A percentile compares a stretch with the other conserved stretches of the same genome.
Conservation (phyloP, 202 grass and related monocot genomes). For the Brachypodium distachyon region DNA sequence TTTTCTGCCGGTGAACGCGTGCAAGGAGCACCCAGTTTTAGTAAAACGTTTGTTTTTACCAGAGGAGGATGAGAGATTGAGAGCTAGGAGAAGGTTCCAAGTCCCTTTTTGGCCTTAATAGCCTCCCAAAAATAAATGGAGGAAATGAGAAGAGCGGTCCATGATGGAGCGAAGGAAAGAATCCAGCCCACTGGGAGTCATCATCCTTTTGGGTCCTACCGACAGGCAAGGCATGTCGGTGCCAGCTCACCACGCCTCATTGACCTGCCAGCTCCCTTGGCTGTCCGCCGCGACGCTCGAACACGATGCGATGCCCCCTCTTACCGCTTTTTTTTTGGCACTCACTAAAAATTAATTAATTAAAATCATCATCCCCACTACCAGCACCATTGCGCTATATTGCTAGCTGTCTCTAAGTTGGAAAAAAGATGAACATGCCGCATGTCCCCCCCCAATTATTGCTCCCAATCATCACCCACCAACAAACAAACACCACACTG, state of each 20-base stretch:
- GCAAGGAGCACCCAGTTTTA: too few species aligned
- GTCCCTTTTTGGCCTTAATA: not conserved
- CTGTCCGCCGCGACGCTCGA: too few species aligned
- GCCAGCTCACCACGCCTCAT: not conserved
- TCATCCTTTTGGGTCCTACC: not conserved
- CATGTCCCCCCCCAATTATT: conserved; percentile 16
- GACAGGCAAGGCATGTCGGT: conserved; percentile 9
- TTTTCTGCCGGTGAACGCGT: too few species aligned
- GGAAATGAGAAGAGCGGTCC: not conserved
- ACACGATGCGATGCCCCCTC: not conserved
- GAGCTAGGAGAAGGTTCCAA: conserved; percentile 13
- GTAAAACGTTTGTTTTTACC: too few species aligned
- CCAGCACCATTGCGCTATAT: too few species aligned
- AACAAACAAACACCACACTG: too few species aligned
- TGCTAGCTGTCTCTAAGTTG: too few species aligned
- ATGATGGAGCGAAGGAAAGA: not conserved
- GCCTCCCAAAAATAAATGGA: not conserved
- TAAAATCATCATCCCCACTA: too few species aligned
- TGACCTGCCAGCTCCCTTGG: not conserved
- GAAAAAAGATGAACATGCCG: not conserved
- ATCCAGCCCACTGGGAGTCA: not conserved
- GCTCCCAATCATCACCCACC: not conserved
- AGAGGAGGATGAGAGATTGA: too few species aligned
- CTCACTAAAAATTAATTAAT: not conserved
- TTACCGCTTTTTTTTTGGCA: conserved; percentile 1